Evolutionary conservation across 441 rosid species (phyloP).

Genomic region (Rhodomyrtus psidioides): DNA sequence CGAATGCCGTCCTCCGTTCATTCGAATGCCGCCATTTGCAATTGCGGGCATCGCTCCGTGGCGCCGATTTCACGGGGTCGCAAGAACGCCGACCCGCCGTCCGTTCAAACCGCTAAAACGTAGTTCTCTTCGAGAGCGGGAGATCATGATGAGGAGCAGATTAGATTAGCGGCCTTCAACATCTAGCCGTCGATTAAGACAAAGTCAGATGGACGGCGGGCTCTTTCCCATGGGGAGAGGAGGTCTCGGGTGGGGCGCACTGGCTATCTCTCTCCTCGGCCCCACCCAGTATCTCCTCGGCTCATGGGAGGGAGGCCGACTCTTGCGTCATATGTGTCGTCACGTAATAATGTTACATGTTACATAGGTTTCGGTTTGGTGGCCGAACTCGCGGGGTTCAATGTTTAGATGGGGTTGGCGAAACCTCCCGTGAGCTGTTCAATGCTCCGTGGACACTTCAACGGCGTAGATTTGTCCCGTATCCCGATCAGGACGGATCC

Average conservation of each 20-base stretch:
- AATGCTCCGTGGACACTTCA: neutral
- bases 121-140: neutral
- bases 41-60: neutral
- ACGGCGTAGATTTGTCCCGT: neutral
- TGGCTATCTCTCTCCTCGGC: no score
- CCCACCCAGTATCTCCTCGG: no score
- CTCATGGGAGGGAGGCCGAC: neutral
- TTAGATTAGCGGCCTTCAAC: neutral
- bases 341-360: neutral
- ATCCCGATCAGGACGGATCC: neutral
- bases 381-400: neutral
- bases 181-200: neutral
- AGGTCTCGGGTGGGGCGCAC: no score
- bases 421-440: neutral
- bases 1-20: neutral
- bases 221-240: no score
- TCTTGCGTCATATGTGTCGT: neutral
- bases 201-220: neutral
- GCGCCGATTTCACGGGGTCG: neutral
- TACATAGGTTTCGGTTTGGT: neutral
- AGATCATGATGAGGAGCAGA: neutral
- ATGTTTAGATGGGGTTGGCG: neutral
- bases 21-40: neutral
- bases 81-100: neutral
- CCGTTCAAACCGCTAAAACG: rapidly evolving